A percentile compares a stretch with the other conserved stretches of the same genome.
phyloP scores from a whole-genome alignment of 192 early-diverging fungal species.

The Gonapodya sp. region DNA sequence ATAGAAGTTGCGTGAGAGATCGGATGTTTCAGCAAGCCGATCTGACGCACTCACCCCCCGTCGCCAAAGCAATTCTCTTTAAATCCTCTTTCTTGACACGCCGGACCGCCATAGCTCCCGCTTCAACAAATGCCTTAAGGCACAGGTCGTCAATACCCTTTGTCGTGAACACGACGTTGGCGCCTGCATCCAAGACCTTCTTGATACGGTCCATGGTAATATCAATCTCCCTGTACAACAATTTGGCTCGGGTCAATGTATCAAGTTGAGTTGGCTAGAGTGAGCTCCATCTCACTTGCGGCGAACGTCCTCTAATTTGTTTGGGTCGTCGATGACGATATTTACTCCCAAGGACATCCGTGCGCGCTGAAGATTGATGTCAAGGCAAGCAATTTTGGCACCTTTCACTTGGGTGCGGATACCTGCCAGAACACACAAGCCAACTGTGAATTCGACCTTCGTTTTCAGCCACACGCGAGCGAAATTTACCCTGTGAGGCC shows the following conservation, averaged over 20 bases:
- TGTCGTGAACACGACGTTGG: slow-evolving; percentile 95
- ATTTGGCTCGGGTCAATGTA: not conserved
- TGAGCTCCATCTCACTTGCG: slow-evolving; percentile 37
- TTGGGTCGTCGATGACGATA: slow-evolving; percentile 96
- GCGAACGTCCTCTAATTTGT: slow-evolving; percentile 94
- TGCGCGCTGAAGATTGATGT: slow-evolving; percentile 97
- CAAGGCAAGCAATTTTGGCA: slow-evolving; percentile 94
- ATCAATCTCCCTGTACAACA: slow-evolving; percentile 73
- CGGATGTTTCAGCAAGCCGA: not conserved
- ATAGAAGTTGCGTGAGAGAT: slow-evolving; percentile 10
- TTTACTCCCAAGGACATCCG: slow-evolving; percentile 97
- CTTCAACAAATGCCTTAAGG: slow-evolving; percentile 96
- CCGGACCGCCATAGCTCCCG: slow-evolving; percentile 93
- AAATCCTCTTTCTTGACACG: slow-evolving; percentile 95
- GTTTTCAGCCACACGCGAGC: not conserved
- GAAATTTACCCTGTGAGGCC: slow-evolving; percentile 63
- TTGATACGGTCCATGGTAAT: slow-evolving; percentile 93
- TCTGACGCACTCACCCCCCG: slow-evolving; percentile 52
- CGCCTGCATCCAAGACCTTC: slow-evolving; percentile 90
- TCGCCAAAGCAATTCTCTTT: slow-evolving; percentile 93
- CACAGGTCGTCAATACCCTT: slow-evolving; percentile 99
- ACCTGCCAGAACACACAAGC: slow-evolving; percentile 23
- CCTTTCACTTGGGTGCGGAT: slow-evolving; percentile 79
- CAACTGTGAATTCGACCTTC: not conserved
- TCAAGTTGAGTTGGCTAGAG: slow-evolving; percentile 10